Base-by-base conservation (phyloP, 192 early-diverging fungal species). In the Linnemannia elongata region DNA sequence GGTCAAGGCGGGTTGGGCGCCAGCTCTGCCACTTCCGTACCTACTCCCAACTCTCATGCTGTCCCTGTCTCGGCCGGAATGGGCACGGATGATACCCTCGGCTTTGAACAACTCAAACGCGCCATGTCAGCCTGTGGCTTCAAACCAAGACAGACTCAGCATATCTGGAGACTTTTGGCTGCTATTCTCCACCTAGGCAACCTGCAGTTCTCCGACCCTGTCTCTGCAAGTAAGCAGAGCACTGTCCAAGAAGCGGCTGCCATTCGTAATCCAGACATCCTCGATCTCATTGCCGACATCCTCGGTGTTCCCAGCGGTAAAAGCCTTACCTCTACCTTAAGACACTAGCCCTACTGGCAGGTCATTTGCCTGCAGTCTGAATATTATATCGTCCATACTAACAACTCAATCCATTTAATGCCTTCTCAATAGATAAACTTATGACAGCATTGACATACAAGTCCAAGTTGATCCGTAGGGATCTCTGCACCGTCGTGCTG, bases 131-230 rank as follows among this genome's bases (percentile, higher is more conserved):
- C 90, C 1, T 93, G 94, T 73, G 94, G 95, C 0, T 89, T 97
- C 52, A 92, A 88, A 63, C 78, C 88, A 72, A 93, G 96, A 57
- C 91, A 93, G 70, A 95, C 97, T 57, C 88, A 90, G 47, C 94
- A 95, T 47, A 91, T 99, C 42, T 98, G 96, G 88, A 95, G 96
- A 74, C 81, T 96, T 2, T 82, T 99, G 44, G 94, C 97, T 1
- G 98, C 96, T 1, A 95, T 99, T 54, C 88, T 99, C 82, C 97
- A 98, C 76, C 87, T 99, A 35, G 97, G 97, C 42, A 97, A 98
- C 73, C 86, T 97, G n/a, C 90, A 93, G 74, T 99, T 99, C 81
- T 75, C 90, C 4, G 95, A 94, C 74, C 89, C 89, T 15, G 82
- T 75, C 30, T 72, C 90, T 63, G 90, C 93, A 57, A 91, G 93